Conservation (phyloP, 169 alveolate genomes). For the Plasmodium yoelii region DNA sequence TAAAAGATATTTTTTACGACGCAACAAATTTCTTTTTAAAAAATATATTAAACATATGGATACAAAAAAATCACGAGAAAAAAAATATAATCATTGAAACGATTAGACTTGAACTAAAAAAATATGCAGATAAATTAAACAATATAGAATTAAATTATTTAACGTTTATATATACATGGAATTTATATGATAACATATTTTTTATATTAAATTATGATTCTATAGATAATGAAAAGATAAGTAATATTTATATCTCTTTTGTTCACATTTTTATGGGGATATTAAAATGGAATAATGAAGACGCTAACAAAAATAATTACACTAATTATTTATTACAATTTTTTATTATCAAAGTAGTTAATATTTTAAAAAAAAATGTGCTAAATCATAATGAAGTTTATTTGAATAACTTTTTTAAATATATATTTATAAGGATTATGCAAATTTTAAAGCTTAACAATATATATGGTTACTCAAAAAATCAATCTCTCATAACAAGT, state of each 20-base stretch:
- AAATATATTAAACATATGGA: constrained; percentile 66
- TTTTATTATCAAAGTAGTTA: constrained; percentile 35
- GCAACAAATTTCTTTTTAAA: constrained; percentile 58
- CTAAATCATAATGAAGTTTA: neutral
- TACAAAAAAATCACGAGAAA: constrained; percentile 42
- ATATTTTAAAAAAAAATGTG: constrained; percentile 30
- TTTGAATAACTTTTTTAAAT: constrained; percentile 13
- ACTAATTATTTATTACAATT: constrained; percentile 10
- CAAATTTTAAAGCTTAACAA: neutral
- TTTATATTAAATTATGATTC: constrained; percentile 47
- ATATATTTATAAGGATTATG: constrained; percentile 6
- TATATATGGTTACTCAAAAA: neutral
- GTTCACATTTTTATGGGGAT: constrained; percentile 22
- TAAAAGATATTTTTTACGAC: constrained; percentile 28
- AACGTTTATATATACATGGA: constrained; percentile 28
- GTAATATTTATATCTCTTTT: constrained; percentile 28
- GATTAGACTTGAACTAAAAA: constrained; percentile 16
- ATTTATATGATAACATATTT: constrained; percentile 57
- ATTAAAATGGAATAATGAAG: neutral
- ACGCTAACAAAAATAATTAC: neutral
- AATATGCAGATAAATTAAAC: constrained; percentile 35
- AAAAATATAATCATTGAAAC: constrained; percentile 61
- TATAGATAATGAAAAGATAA: constrained; percentile 12
- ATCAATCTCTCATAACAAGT: neutral
- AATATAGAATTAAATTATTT: constrained; percentile 13